Evolutionary conservation across 148 eudicot genomes (phyloP).

Genomic region (Chenopodium berlandieri): DNA sequence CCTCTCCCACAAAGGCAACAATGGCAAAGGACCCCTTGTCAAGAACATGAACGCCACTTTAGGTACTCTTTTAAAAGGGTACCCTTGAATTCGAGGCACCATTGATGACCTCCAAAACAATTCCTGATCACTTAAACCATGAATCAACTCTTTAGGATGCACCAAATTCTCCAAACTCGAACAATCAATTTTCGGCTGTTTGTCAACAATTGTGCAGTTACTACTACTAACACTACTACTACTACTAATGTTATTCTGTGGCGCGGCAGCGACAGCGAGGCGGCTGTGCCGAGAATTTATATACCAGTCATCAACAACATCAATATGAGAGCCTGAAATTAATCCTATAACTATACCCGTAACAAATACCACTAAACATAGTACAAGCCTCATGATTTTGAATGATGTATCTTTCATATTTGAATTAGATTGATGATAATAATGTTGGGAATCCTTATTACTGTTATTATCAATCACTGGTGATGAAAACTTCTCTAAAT

Average conservation of each 20-base stretch:
- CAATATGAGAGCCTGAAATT: constrained; percentile 59
- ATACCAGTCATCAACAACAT: constrained; percentile 18
- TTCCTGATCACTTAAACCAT: constrained; percentile 59
- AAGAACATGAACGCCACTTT: constrained; percentile 87
- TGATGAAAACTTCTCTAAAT: constrained; percentile 22
- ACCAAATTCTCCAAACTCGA: constrained; percentile 41
- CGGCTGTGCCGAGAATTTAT: constrained; percentile 30
- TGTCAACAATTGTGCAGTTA: constrained; percentile 20
- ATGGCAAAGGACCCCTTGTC: constrained; percentile 68
- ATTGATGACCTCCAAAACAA: constrained; percentile 81
- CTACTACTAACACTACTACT: background rate
- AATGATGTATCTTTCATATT: constrained; percentile 50
- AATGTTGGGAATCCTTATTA: background rate
- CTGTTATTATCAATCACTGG: background rate
- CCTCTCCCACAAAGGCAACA: constrained; percentile 80
- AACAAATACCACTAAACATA: constrained; percentile 53
- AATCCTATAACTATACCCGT: constrained; percentile 68
- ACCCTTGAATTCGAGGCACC: constrained; percentile 56
- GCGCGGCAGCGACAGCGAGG: background rate
- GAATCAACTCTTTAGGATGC: constrained; percentile 42
- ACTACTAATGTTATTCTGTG: background rate
- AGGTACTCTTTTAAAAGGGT: constrained; percentile 57
- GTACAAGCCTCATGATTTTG: constrained; percentile 42
- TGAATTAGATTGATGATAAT: background rate
- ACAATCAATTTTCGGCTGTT: constrained; percentile 32